These are phyloP conservation scores for Fusarium napiforme DNA, from an alignment of 2,329 filamentous ascomycete species.

Conservation along the genomic window DNA sequence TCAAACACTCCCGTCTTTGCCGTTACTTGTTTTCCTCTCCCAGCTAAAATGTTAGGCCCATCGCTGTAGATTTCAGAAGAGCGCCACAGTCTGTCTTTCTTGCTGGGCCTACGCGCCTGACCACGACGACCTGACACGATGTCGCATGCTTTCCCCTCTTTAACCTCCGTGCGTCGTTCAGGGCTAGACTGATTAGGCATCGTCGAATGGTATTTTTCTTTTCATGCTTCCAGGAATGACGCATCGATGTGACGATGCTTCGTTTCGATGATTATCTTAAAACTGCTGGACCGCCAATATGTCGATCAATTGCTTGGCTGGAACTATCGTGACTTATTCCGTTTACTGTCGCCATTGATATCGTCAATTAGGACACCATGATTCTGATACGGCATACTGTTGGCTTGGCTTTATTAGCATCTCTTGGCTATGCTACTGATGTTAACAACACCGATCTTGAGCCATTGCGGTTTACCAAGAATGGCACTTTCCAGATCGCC, in stretches of 20 bases:
- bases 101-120: constrained; percentile 1
- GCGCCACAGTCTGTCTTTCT: neutral
- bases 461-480: constrained; percentile 28
- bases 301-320: neutral
- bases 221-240: constrained; percentile 1
- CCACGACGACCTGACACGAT: neutral
- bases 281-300: neutral
- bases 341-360: neutral
- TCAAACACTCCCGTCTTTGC: neutral
- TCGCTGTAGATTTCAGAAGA: neutral
- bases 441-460: constrained; percentile 28
- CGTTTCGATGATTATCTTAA: constrained; percentile 9
- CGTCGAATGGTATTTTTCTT: neutral
- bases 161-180: neutral
- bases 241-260: constrained; percentile 20
- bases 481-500: constrained; percentile 40
- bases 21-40: neutral
- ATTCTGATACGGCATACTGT: neutral
- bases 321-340: neutral
- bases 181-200: constrained; percentile 14
- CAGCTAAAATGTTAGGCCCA: neutral
- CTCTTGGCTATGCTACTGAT: constrained; percentile 2
- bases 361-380: neutral
- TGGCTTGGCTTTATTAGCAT: neutral
- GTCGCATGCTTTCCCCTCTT: constrained; percentile 10